Conservation (phyloP, 2,329 filamentous ascomycete species). For the Hymenoscyphus salicellus region DNA sequence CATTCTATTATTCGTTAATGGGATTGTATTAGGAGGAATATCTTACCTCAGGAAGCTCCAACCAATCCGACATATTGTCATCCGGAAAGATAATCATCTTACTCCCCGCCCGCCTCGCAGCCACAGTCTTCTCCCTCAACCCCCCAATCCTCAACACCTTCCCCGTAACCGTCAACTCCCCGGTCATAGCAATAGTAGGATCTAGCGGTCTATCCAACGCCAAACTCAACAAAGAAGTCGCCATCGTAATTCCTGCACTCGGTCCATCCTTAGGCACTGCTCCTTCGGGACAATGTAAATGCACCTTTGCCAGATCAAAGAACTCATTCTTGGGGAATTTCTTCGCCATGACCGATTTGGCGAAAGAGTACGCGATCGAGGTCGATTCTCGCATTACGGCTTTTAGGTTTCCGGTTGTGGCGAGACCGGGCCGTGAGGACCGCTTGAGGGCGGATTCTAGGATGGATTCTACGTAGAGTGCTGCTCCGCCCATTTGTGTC, state of each 20-base stretch:
- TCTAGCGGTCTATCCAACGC: constrained; percentile 75
- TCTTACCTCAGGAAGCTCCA: constrained; percentile 91
- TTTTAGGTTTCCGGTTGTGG: constrained; percentile 93
- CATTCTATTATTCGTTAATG: constrained; percentile 25
- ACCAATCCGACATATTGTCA: constrained; percentile 95
- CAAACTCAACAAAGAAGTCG: constrained; percentile 83
- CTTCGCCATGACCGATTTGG: constrained; percentile 82
- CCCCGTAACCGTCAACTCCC: constrained; percentile 92
- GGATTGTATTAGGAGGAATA: background rate
- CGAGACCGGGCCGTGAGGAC: constrained; percentile 72
- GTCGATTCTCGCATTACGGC: constrained; percentile 98
- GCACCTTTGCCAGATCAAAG: constrained; percentile 92
- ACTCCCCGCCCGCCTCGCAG: constrained; percentile 85
- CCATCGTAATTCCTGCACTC: constrained; percentile 95
- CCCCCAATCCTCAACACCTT: constrained; percentile 96
- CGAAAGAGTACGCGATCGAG: constrained; percentile 90
- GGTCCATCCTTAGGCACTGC: constrained; percentile 93
- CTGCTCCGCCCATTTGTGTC: constrained; percentile 95
- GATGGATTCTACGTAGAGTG: constrained; percentile 96
- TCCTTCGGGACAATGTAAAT: constrained; percentile 94
- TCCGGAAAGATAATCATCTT: constrained; percentile 91
- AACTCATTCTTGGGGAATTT: constrained; percentile 88
- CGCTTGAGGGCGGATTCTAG: constrained; percentile 76
- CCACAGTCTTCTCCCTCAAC: constrained; percentile 93
- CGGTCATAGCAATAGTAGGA: constrained; percentile 94